Evolutionary conservation across 2,329 filamentous ascomycete species (phyloP).

Genomic region (Apiospora sp.): DNA sequence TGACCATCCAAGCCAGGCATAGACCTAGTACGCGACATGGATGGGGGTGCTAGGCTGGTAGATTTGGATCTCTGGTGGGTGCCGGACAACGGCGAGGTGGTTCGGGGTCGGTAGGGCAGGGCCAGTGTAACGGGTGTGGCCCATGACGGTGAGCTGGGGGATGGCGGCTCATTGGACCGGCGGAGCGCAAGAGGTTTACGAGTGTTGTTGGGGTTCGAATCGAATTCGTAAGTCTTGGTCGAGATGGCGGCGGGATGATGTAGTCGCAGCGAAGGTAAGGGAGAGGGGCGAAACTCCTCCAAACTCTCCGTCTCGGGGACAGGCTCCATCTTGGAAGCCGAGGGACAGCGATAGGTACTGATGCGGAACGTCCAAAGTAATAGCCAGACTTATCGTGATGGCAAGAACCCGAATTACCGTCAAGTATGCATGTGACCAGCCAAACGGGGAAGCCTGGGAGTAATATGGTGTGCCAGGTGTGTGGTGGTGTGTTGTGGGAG

Average conservation of each 20-base stretch:
- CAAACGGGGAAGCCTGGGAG: not conserved
- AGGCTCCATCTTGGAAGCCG: conserved; percentile 63
- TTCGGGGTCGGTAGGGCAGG: conserved; percentile 68
- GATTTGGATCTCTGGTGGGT: conserved; percentile 66
- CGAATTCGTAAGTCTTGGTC: conserved; percentile 30
- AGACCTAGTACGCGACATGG: conserved; percentile 70
- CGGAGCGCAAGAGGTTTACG: conserved; percentile 63
- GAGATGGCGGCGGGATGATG: conserved; percentile 47
- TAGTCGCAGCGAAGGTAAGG: conserved; percentile 61
- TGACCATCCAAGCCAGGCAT: conserved; percentile 69
- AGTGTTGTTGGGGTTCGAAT: conserved; percentile 30
- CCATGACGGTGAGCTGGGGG: conserved; percentile 58
- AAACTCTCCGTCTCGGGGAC: conserved; percentile 74
- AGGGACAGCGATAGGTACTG: not conserved
- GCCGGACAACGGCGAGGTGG: conserved; percentile 66
- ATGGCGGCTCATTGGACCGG: conserved; percentile 66
- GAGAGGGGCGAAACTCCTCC: conserved; percentile 69
- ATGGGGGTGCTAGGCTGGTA: conserved; percentile 59
- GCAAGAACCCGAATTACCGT: conserved; percentile 1
- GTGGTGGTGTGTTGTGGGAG: not conserved
- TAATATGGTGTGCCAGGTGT: not conserved
- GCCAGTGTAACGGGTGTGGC: conserved; percentile 46
- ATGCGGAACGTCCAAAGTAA: not conserved
- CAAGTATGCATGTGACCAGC: conserved; percentile 12
- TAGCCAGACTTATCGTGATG: conserved; percentile 15